Evolutionary conservation across 805 yeast genomes (phyloP).

Genomic region (Yarrowia deformans): DNA sequence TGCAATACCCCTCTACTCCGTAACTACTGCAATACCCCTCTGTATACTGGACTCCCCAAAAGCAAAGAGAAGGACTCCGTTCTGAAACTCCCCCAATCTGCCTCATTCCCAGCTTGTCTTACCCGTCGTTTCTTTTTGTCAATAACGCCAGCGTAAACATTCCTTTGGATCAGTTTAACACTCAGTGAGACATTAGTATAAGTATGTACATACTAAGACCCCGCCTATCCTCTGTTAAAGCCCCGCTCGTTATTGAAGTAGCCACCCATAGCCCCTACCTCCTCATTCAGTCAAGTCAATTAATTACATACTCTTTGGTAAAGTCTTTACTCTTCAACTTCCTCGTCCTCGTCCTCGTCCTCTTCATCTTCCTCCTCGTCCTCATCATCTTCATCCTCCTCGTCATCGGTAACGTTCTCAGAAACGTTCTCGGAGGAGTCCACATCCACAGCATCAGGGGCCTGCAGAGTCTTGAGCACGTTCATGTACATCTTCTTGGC

Average conservation of each 20-base stretch:
- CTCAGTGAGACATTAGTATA: no score
- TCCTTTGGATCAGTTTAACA: no score
- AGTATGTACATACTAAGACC: no score
- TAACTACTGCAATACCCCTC: no score
- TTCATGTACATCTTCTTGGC: slow-evolving; percentile 30
- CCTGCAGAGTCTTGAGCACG: slow-evolving; percentile 31
- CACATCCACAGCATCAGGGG: slow-evolving; percentile 43
- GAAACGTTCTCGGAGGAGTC: slow-evolving; percentile 17
- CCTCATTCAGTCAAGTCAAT: neutral
- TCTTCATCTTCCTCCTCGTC: slow-evolving; percentile 12
- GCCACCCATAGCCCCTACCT: no score
- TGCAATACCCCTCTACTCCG: no score
- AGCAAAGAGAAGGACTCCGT: no score
- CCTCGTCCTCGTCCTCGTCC: neutral
- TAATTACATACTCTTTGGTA: neutral
- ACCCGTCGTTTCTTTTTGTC: neutral
- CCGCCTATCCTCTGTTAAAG: no score
- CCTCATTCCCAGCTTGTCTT: neutral
- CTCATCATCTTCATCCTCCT: slow-evolving; percentile 11
- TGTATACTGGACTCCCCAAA: no score
- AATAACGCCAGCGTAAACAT: neutral
- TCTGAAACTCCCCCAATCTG: no score
- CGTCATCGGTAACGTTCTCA: slow-evolving; percentile 15
- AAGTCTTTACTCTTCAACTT: neutral
- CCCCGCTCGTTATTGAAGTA: no score